Percentiles rank a stretch among this genome's conserved stretches.
phyloP scores from a whole-genome alignment of 768 basidiomycete species.

The Amanita inopinata region DNA sequence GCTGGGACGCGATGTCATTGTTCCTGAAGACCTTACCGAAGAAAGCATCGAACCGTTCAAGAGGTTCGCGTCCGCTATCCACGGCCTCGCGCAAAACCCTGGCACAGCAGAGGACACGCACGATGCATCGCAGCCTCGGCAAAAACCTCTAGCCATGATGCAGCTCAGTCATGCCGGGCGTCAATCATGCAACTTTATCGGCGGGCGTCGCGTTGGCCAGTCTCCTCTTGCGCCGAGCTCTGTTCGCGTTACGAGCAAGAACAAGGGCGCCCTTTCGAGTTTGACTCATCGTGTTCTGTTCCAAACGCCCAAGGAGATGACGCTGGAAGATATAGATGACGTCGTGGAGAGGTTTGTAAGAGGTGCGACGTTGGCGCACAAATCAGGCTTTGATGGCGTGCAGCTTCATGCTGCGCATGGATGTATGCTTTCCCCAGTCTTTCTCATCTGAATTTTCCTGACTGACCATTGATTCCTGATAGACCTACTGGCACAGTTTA shows the following conservation, averaged over 20 bases:
- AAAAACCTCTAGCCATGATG: conserved; percentile 50
- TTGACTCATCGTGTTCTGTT: conserved; percentile 43
- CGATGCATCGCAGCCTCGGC: neutral
- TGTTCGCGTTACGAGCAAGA: conserved; percentile 32
- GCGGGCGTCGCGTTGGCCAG: conserved; percentile 52
- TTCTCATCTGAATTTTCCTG: neutral
- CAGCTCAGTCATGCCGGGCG: conserved; percentile 80
- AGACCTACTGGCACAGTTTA: neutral
- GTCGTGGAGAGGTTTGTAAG: conserved; percentile 54
- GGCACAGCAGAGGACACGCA: neutral
- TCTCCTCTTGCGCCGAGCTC: conserved; percentile 68
- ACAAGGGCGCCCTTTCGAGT: conserved; percentile 21
- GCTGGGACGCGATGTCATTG: conserved; percentile 62
- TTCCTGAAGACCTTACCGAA: conserved; percentile 36
- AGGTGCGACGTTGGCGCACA: conserved; percentile 54
- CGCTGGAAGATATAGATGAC: conserved; percentile 44
- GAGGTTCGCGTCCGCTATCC: conserved; percentile 41
- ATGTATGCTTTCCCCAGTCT: conserved; percentile 38
- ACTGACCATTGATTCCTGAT: neutral
- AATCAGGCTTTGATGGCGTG: conserved; percentile 77
- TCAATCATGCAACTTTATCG: conserved; percentile 67
- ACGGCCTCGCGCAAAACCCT: conserved; percentile 17
- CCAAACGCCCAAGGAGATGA: conserved; percentile 56
- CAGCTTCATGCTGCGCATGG: conserved; percentile 83
- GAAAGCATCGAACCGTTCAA: conserved; percentile 40